phyloP scores from a whole-genome alignment of 805 yeast genomes.

The Candida glaebosa region DNA sequence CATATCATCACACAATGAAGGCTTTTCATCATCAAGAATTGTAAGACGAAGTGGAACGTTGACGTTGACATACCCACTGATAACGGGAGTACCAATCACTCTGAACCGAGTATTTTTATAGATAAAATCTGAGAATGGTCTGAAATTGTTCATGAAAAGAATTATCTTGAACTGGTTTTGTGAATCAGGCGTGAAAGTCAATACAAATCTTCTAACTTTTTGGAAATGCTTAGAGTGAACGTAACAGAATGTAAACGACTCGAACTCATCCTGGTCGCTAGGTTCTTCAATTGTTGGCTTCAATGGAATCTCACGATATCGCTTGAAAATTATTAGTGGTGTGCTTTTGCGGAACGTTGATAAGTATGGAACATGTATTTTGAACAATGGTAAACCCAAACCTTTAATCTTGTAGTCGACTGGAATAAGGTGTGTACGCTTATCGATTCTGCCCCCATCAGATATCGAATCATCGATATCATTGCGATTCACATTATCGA shows the following conservation, averaged over 20 bases:
- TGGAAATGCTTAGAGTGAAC: slow-evolving; percentile 27
- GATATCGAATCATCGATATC: slow-evolving; percentile 3
- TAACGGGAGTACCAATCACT: slow-evolving; percentile 32
- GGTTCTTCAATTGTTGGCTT: slow-evolving; percentile 12
- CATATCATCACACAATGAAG: slow-evolving; percentile 33
- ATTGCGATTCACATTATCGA: slow-evolving; percentile 7
- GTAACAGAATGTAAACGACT: slow-evolving; percentile 31
- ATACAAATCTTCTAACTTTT: slow-evolving; percentile 23
- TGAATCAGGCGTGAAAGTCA: slow-evolving; percentile 23
- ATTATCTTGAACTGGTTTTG: slow-evolving; percentile 21
- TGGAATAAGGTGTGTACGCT: slow-evolving; percentile 31
- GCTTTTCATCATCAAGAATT: slow-evolving; percentile 30
- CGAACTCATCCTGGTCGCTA: slow-evolving; percentile 24
- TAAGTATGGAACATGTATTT: slow-evolving; percentile 33
- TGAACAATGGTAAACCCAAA: slow-evolving; percentile 35
- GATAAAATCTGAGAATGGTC: slow-evolving; percentile 38
- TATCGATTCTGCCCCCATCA: slow-evolving; percentile 18
- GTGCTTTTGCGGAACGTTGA: slow-evolving; percentile 30
- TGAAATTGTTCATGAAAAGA: slow-evolving; percentile 32
- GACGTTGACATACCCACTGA: slow-evolving; percentile 26
- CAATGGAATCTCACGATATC: slow-evolving; percentile 27
- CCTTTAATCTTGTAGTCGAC: slow-evolving; percentile 28
- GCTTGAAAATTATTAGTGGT: slow-evolving; percentile 32
- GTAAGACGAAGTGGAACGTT: slow-evolving; percentile 32
- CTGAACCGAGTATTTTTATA: slow-evolving; percentile 37